Percentiles rank a stretch among this genome's conserved stretches.
Conservation (phyloP, 352 stramenopile species). For the Pythium myriotylum region DNA sequence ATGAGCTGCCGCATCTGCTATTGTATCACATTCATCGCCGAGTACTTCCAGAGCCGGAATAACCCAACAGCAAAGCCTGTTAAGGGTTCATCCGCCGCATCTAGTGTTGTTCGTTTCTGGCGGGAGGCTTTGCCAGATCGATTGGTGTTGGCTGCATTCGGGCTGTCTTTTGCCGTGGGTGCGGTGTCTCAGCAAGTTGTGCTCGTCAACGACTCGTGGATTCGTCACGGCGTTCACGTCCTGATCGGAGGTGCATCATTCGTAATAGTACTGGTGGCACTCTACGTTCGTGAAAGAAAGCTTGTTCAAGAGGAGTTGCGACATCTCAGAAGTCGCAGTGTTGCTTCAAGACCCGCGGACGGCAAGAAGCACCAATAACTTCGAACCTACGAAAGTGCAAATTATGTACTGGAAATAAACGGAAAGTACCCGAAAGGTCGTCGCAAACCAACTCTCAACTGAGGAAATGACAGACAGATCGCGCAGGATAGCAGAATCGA, state of each 20-base stretch:
- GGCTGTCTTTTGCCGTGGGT: slow-evolving; percentile 42
- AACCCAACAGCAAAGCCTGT: background rate
- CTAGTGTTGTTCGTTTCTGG: slow-evolving; percentile 45
- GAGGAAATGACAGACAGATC: background rate
- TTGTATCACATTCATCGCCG: slow-evolving; percentile 71
- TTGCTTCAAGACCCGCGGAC: background rate
- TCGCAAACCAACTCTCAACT: no score
- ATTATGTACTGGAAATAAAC: slow-evolving; percentile 2
- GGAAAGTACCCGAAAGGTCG: background rate
- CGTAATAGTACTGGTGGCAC: slow-evolving; percentile 29
- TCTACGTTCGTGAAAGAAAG: slow-evolving; percentile 58
- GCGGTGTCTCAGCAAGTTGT: slow-evolving; percentile 44
- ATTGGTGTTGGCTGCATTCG: slow-evolving; percentile 52
- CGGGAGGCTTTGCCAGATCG: slow-evolving; percentile 49
- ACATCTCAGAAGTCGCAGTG: slow-evolving; percentile 6
- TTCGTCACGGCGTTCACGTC: slow-evolving; percentile 47
- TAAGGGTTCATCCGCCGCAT: background rate
- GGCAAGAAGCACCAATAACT: slow-evolving; percentile 19
- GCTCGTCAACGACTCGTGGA: slow-evolving; percentile 38
- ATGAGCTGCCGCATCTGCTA: slow-evolving; percentile 86
- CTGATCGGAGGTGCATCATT: slow-evolving; percentile 54
- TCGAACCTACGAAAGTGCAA: background rate
- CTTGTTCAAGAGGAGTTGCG: slow-evolving; percentile 35
- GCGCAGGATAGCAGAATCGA: no score
- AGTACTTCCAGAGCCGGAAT: slow-evolving; percentile 40